Percentiles rank a stretch among this genome's conserved stretches.
These are phyloP conservation scores for Globomyces sp. DNA, from an alignment of 371 early-diverging fungal genomes.

Conservation along the genomic window DNA sequence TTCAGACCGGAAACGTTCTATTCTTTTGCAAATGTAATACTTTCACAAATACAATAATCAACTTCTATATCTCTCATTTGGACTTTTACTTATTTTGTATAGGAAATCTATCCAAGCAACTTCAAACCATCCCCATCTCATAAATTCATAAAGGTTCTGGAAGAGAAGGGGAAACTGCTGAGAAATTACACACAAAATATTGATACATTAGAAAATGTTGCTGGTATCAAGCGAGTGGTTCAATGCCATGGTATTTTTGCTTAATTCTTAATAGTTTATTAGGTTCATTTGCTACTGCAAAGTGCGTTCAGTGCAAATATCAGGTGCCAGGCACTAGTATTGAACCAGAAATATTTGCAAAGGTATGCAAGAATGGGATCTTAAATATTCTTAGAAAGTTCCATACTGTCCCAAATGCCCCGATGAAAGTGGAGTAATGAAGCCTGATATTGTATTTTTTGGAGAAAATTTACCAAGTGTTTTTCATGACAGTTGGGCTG, in stretches of 20 bases:
- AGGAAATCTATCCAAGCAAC: slow-evolving; percentile 83
- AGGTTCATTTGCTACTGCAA: slow-evolving; percentile 87
- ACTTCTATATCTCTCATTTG: not conserved
- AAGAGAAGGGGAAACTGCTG: slow-evolving; percentile 76
- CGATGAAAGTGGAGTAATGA: slow-evolving; percentile 53
- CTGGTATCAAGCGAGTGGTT: slow-evolving; percentile 80
- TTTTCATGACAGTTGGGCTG: slow-evolving; percentile 68
- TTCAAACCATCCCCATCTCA: slow-evolving; percentile 92
- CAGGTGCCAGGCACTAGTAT: slow-evolving; percentile 75
- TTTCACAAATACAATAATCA: not conserved
- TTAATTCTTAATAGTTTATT: not conserved
- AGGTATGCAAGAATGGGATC: slow-evolving; percentile 28
- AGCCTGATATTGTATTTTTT: slow-evolving; percentile 91
- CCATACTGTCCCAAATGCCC: slow-evolving; percentile 50
- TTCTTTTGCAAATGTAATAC: slow-evolving; percentile 77
- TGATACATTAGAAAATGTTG: slow-evolving; percentile 92
- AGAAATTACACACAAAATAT: slow-evolving; percentile 99
- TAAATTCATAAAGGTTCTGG: slow-evolving; percentile 83
- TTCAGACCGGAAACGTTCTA: slow-evolving; percentile 86
- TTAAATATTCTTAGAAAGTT: not conserved
- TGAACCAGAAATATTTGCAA: slow-evolving; percentile 69
- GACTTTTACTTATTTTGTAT: slow-evolving; percentile 14
- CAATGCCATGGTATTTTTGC: slow-evolving; percentile 77
- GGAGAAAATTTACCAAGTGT: slow-evolving; percentile 82
- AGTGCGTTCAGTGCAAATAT: slow-evolving; percentile 82